These are phyloP conservation scores for Quercus wislizeni DNA, from an alignment of 306 rosid species.

Conservation along the genomic window DNA sequence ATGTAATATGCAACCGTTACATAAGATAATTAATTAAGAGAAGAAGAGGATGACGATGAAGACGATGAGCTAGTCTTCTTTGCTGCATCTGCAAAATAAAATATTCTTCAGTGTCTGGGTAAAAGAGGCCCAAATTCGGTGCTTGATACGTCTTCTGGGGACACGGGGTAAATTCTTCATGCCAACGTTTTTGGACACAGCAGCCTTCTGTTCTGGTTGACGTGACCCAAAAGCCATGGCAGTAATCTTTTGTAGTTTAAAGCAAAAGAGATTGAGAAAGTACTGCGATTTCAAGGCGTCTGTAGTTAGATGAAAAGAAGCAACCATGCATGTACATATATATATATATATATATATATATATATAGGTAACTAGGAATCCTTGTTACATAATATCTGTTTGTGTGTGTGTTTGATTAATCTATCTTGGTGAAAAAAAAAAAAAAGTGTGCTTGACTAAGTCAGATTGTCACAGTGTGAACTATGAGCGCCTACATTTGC, in stretches of 20 bases:
- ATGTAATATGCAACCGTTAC: too few species aligned
- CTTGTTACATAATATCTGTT: too few species aligned
- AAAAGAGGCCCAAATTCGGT: background rate
- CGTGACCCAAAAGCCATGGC: background rate
- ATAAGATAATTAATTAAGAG: too few species aligned
- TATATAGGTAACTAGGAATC: too few species aligned
- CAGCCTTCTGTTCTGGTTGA: background rate
- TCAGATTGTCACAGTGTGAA: too few species aligned
- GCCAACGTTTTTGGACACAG: background rate
- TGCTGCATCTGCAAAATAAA: background rate
- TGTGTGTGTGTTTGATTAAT: too few species aligned
- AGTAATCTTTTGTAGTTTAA: background rate
- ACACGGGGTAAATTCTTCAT: background rate
- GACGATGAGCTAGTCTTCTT: background rate
- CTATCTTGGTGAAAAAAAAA: too few species aligned
- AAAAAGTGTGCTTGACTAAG: too few species aligned
- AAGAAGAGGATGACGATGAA: background rate
- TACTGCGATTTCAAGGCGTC: background rate
- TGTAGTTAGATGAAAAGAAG: background rate
- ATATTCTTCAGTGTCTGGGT: background rate
- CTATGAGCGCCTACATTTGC: too few species aligned
- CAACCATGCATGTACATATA: background rate
- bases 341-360: background rate
- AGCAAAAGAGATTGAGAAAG: background rate
- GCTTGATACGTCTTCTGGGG: background rate